Evolutionary conservation across 78 protist species (phyloP).

Genomic region (Anaeramoeba ignava): DNA sequence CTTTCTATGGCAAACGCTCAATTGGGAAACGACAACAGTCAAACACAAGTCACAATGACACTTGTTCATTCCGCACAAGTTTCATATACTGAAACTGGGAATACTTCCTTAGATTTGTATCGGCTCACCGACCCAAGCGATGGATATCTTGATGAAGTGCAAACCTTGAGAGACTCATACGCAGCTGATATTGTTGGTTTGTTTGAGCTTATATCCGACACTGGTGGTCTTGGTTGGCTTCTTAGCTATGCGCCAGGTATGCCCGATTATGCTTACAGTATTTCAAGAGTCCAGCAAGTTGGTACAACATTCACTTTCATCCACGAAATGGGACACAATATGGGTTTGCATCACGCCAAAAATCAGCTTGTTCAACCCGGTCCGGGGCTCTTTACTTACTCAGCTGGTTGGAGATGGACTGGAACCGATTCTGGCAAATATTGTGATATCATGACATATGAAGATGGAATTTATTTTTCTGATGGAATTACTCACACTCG

Average conservation of each 20-base stretch:
- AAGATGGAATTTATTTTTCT: neutral
- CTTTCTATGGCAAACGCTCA: neutral
- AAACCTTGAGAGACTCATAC: neutral
- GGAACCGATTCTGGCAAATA: neutral
- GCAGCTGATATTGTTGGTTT: neutral
- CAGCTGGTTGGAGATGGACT: slow-evolving; percentile 3
- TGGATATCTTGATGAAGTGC: neutral
- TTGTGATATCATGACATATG: neutral
- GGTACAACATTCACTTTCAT: neutral
- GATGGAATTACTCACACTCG: neutral
- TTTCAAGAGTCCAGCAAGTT: neutral
- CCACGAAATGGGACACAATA: neutral
- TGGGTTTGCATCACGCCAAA: neutral
- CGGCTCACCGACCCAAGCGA: neutral
- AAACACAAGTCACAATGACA: neutral
- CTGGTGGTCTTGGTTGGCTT: slow-evolving; percentile 3
- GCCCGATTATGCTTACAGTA: neutral
- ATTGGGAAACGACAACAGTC: neutral
- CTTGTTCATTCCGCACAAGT: neutral
- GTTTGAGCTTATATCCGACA: neutral
- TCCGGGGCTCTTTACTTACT: neutral
- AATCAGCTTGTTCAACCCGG: neutral
- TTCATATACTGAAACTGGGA: neutral
- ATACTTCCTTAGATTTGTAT: neutral
- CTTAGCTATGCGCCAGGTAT: neutral